A percentile compares a stretch with the other conserved stretches of the same genome.
Evolutionary conservation across 352 stramenopile species (phyloP).

Genomic region (Phytophthora pseudosyringae): DNA sequence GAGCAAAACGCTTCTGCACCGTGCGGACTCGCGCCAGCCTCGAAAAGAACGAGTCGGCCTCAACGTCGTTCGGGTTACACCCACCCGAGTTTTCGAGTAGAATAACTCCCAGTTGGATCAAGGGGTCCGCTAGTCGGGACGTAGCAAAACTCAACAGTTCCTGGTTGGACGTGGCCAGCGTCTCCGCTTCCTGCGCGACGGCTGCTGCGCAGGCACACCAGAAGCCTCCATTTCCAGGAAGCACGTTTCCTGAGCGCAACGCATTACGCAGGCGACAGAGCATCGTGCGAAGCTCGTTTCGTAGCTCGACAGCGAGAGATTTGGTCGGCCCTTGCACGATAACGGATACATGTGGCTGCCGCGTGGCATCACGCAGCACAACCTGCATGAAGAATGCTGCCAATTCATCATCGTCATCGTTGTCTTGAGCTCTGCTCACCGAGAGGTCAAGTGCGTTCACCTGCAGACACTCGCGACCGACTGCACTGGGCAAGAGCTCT

Average conservation of each 20-base stretch:
- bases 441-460: constrained; percentile 19
- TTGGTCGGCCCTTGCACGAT: constrained; percentile 29
- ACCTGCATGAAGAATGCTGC: constrained; percentile 26
- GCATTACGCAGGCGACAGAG: constrained; percentile 32
- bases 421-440: constrained; percentile 8
- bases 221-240: constrained; percentile 33
- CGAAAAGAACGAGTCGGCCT: constrained; percentile 25
- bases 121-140: constrained; percentile 6
- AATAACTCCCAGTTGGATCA: constrained; percentile 25
- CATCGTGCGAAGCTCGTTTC: constrained; percentile 17
- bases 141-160: constrained; percentile 24
- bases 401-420: constrained; percentile 15
- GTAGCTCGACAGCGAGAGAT: constrained; percentile 31
- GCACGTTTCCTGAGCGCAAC: constrained; percentile 23
- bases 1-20: constrained; percentile 27
- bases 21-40: constrained; percentile 17
- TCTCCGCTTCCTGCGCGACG: constrained; percentile 11
- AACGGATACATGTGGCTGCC: constrained; percentile 21
- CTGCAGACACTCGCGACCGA: constrained; percentile 24
- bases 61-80: neutral
- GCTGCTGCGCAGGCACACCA: constrained; percentile 37
- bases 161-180: neutral
- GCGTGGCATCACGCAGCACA: neutral
- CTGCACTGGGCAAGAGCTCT: constrained; percentile 29
- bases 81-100: constrained; percentile 30